A percentile compares a stretch with the other conserved stretches of the same genome.
phyloP scores from a whole-genome alignment of 2,329 filamentous ascomycete species.

The Epichloe elymi region DNA sequence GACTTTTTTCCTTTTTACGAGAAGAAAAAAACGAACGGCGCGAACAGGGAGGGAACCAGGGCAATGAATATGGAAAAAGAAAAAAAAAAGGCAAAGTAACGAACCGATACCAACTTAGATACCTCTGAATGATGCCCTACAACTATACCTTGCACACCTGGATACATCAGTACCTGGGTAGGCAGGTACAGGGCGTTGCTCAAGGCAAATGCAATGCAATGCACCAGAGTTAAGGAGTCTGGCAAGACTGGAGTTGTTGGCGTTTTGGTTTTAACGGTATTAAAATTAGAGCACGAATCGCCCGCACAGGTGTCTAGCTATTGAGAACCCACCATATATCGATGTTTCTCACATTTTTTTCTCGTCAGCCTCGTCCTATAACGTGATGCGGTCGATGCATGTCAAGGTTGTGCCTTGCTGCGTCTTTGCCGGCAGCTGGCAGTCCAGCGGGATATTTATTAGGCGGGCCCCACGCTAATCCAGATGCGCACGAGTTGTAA shows the following conservation, averaged over 20 bases:
- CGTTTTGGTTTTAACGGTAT: neutral
- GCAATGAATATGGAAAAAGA: neutral
- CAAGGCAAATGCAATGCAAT: neutral
- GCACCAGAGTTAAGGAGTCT: neutral
- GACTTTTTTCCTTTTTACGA: neutral
- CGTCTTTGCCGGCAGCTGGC: neutral
- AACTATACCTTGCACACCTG: neutral
- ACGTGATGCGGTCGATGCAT: too few relatives aligned
- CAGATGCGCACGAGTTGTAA: too few relatives aligned
- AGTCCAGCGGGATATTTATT: neutral
- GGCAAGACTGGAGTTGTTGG: conserved; percentile 2
- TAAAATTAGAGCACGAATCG: neutral
- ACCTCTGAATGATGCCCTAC: neutral
- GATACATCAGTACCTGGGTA: neutral
- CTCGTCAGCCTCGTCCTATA: too few relatives aligned
- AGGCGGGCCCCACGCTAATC: too few relatives aligned
- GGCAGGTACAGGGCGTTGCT: neutral
- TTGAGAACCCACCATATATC: neutral
- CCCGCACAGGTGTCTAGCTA: neutral
- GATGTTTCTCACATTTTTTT: too few relatives aligned
- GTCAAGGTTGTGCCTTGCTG: too few relatives aligned
- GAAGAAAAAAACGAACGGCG: neutral
- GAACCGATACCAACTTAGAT: conserved; percentile 3
- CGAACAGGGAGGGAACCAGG: neutral
- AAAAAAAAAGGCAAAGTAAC: neutral